Base-by-base conservation (phyloP, 2,329 filamentous ascomycete genomes). In the Alternaria alternata region DNA sequence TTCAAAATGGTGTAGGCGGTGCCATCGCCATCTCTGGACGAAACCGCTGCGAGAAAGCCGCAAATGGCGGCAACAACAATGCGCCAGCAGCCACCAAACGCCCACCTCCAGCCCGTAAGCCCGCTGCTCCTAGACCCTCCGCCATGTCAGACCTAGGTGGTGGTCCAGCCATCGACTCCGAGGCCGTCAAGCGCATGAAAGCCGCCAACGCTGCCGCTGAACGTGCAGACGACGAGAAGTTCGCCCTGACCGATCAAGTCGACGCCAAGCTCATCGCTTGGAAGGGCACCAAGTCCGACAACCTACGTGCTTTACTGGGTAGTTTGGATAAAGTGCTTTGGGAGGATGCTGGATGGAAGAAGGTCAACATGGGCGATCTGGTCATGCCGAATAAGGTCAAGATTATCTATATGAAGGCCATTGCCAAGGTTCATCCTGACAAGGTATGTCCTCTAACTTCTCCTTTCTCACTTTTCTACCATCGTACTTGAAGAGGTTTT, bases 391-490 rank as follows among this genome's bases (percentile, higher is more conserved):
- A 92, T 69, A 97, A 94, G 84, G 95, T 98, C 78, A 99, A 99
- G 87, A 90, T 99, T 66, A 85, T 91, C 61, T 99, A 99, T 77
- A 98, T 99, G 95, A 97, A 97, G 86, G 95, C 94, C 6, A 98
- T 99, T 85, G 92, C 90, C 11, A 98, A 97, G 85, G 95, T 95
- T 69, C 95, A 99, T 85, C 95, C 95, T 62, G 95, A 99, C 79
- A 99, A 99, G 90, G 95, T 97, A 84, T 79, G 63, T 68, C 62
- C 18, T 61, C 11, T 11, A 12, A 22, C 16, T 20, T 24, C 5
- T 7, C 7, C 3, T 16, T 46, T 30, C 5, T 28, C n/a, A 30
- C 22, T 24, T 36, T 51, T n/a, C 20, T 20, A n/a, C n/a, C 7
- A 18, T n/a, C 16, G 7, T 12, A 38, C 16, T 38, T 38, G 30